Evolutionary conservation across 2,329 filamentous ascomycete genomes (phyloP).

Genomic region (Apiospora phragmitis): DNA sequence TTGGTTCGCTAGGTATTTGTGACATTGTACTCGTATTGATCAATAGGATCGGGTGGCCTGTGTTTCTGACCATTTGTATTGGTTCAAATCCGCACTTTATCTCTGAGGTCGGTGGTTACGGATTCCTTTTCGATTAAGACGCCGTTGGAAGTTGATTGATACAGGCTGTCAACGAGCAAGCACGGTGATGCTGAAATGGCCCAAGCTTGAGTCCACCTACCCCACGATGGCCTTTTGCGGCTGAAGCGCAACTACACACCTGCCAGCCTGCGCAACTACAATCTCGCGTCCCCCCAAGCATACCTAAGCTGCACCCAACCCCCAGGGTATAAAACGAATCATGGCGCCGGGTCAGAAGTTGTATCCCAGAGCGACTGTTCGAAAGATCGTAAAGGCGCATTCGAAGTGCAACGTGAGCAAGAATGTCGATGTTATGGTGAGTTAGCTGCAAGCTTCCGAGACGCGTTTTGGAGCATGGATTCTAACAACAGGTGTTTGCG

Average conservation of each 20-base stretch:
- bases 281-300: neutral
- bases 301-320: neutral
- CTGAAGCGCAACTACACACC: neutral
- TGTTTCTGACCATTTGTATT: neutral
- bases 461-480: slow-evolving; percentile 27
- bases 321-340: neutral
- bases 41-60: neutral
- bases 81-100: neutral
- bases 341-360: slow-evolving; percentile 70
- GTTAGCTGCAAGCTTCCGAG: slow-evolving; percentile 25
- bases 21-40: neutral
- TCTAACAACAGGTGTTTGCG: slow-evolving; percentile 17
- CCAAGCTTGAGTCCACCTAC: neutral
- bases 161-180: no score
- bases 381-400: slow-evolving; percentile 88
- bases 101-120: neutral
- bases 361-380: slow-evolving; percentile 82
- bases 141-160: neutral
- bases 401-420: slow-evolving; percentile 78
- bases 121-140: neutral
- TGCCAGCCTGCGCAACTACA: neutral
- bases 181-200: neutral
- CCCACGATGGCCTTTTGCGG: slow-evolving; percentile 3
- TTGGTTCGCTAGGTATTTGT: neutral
- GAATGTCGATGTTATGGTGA: slow-evolving; percentile 81